Conservation (phyloP, 1,139 yeast species). For the Taphrina betulina region DNA sequence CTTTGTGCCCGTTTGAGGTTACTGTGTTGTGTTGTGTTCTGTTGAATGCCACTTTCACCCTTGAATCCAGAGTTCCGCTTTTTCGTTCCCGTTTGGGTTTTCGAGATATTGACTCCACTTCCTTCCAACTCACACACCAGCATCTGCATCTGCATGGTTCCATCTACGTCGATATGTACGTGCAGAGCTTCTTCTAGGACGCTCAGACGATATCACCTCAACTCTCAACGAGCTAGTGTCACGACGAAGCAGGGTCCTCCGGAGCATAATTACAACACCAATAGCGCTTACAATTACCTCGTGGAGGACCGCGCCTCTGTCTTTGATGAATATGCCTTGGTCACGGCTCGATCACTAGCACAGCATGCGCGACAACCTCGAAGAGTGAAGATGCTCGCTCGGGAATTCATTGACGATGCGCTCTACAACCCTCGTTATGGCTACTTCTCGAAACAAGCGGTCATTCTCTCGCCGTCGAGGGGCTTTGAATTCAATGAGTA, state of each 20-base stretch:
- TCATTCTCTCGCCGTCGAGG: conserved; percentile 44
- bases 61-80: no score
- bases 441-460: conserved; percentile 58
- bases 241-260: conserved; percentile 7
- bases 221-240: no score
- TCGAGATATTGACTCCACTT: no score
- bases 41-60: no score
- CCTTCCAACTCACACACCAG: no score
- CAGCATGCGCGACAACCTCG: conserved; percentile 48
- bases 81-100: no score
- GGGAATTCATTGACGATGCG: conserved; percentile 83
- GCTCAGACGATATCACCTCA: no score
- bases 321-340: conserved; percentile 17
- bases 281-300: conserved; percentile 26
- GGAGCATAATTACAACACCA: conserved; percentile 28
- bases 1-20: no score
- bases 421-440: conserved; percentile 80
- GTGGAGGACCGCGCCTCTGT: conserved; percentile 29
- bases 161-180: no score
- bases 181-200: no score
- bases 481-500: conserved; percentile 51
- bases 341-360: conserved; percentile 23
- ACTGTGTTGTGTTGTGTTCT: no score
- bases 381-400: conserved; percentile 64
- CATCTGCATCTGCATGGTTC: no score